Percentiles rank a stretch among this genome's conserved stretches.
phyloP scores from a whole-genome alignment of 2,329 filamentous ascomycete species.

The Fusarium ambrosium region DNA sequence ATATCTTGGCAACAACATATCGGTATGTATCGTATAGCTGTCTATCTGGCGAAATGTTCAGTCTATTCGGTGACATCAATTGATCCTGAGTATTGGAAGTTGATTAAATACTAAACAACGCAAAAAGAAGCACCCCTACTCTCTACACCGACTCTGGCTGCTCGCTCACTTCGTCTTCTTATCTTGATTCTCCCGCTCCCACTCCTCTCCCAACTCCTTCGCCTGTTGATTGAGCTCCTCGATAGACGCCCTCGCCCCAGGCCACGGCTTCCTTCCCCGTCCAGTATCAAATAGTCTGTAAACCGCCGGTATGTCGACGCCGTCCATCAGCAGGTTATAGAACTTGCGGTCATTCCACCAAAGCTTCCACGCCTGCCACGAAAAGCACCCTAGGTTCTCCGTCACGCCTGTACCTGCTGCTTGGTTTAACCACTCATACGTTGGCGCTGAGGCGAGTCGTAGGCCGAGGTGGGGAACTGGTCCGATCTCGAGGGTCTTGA shows the following conservation, averaged over 20 bases:
- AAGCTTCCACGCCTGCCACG: conserved; percentile 57
- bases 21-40: background rate
- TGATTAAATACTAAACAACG: background rate
- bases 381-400: conserved; percentile 55
- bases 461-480: conserved; percentile 46
- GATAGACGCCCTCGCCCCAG: conserved; percentile 52
- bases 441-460: conserved; percentile 35
- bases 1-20: background rate
- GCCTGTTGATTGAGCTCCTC: conserved; percentile 44
- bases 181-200: conserved; percentile 39
- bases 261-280: conserved; percentile 55
- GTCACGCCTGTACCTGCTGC: conserved; percentile 58
- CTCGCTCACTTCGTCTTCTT: conserved; percentile 37
- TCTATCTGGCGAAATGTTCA: background rate
- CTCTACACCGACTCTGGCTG: background rate
- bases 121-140: background rate
- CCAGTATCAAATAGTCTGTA: conserved; percentile 59
- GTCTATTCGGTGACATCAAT: background rate
- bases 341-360: conserved; percentile 58
- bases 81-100: background rate
- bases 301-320: conserved; percentile 54
- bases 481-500: conserved; percentile 39
- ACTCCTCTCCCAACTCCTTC: conserved; percentile 36
- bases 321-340: conserved; percentile 57
- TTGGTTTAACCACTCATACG: conserved; percentile 56